phyloP scores from a whole-genome alignment of 768 basidiomycete genomes.

The Guyanaporus albipodus region DNA sequence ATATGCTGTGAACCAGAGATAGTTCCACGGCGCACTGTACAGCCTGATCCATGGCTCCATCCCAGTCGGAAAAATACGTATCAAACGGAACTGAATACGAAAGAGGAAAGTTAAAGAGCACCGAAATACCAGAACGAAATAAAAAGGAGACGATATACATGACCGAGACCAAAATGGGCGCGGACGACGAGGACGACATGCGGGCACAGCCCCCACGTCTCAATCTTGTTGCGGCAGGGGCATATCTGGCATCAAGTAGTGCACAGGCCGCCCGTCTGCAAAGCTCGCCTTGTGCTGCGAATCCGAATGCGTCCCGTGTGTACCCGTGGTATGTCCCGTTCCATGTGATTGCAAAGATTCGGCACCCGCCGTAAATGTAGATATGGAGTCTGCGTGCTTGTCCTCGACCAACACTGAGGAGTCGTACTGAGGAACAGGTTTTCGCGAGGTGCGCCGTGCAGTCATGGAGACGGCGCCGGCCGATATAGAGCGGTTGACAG shows the following conservation, averaged over 20 bases:
- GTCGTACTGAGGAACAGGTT: conserved; percentile 56
- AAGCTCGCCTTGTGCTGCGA: conserved; percentile 43
- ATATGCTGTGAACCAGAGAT: conserved; percentile 3
- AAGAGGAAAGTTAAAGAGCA: background rate
- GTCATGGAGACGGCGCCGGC: conserved; percentile 18
- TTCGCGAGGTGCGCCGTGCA: conserved; percentile 39
- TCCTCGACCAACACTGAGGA: conserved; percentile 26
- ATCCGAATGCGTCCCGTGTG: conserved; percentile 12
- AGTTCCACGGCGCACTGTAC: conserved; percentile 1
- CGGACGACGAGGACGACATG: no score
- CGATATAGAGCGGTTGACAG: conserved; percentile 29
- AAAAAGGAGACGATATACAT: background rate
- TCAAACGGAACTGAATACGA: conserved; percentile 5
- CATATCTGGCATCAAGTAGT: conserved; percentile 61
- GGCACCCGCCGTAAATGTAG: conserved; percentile 18
- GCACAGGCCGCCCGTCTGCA: conserved; percentile 44
- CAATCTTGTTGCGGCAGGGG: conserved; percentile 35
- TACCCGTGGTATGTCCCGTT: conserved; percentile 11
- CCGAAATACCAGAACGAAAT: no score
- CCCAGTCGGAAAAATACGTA: conserved; percentile 1
- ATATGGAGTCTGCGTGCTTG: conserved; percentile 18
- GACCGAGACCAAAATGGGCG: background rate
- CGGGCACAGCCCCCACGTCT: conserved; percentile 7
- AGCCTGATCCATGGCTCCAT: background rate
- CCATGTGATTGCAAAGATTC: conserved; percentile 30